Evolutionary conservation across 1,284 basidiomycete species (phyloP), one percentile per base, ranked within the genome.

Genomic region (Peniophora sp.): DNA sequence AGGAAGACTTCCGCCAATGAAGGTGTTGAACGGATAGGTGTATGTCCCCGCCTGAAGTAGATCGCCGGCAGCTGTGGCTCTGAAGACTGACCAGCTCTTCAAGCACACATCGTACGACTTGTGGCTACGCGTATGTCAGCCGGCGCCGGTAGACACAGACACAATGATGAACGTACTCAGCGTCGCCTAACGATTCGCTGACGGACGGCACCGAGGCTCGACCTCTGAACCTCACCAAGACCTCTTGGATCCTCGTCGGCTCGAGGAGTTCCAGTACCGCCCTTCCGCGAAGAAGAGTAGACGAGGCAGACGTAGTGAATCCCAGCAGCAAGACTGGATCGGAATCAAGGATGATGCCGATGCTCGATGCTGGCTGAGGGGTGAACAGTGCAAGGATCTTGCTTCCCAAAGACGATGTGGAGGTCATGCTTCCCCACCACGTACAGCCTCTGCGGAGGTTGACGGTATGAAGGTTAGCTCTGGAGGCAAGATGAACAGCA

Each of bases 21-120:
- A 74, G 47, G 91, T 73, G 55, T 82, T 81, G 66, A 91, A 91
- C 17, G 88, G 88, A 64, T 91, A 92, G 24, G 79, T 69, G 57
- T 88, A 85, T 15, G 74, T 75, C 10, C 86, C 85, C 15, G 82
- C 18, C 8, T 5, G n/a, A 15, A 41, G 15, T n/a, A 15, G 5
- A 12, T 32, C 27, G 6, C 12, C 27, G 27, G 27, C 5, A n/a
- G 37, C 5, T 20, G 14, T 20, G 9, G 18, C 5, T 8, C 23
- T 24, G 20, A 24, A 20, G 9, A 23, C 5, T 15, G 10, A 6
- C 43, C 43, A 45, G 14, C 23, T 15, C 14, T 24, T 9, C n/a
- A 20, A 20, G 23, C 43, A 45, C 9, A 45, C 10, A 9, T 45
- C 23, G 43, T 45, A 24, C 9, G 43, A 45, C 10, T 45, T 9